These are phyloP conservation scores for Marchantia polymorpha DNA, from an alignment of 225 moss, liverwort and hornwort species.

Conservation along the genomic window DNA sequence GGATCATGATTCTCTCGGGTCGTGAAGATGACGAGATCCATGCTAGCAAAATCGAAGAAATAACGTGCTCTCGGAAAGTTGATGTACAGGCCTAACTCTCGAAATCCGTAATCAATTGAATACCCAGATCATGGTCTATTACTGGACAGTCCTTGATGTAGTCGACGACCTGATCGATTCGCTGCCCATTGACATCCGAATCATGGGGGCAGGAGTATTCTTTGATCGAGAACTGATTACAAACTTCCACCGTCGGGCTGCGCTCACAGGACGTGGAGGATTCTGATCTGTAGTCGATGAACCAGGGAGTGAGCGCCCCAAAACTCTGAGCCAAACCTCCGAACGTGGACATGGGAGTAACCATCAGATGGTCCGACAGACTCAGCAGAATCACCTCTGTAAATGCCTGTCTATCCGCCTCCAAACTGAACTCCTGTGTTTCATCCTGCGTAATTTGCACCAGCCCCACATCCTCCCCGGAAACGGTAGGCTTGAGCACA, in stretches of 20 bases:
- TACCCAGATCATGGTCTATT: slow-evolving; percentile 39
- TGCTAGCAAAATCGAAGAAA: too few species aligned
- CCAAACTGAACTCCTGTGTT: slow-evolving; percentile 44
- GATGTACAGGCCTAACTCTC: slow-evolving; percentile 4
- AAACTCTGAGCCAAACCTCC: slow-evolving; percentile 72
- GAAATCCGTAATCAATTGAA: slow-evolving; percentile 32
- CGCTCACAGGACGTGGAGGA: slow-evolving; percentile 41
- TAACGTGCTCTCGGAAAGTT: too few species aligned
- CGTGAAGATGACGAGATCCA: too few species aligned
- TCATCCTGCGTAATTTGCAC: slow-evolving; percentile 51
- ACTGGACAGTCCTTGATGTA: slow-evolving; percentile 46
- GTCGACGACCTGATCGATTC: slow-evolving; percentile 37
- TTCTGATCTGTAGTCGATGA: slow-evolving; percentile 49
- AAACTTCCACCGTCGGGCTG: slow-evolving; percentile 54
- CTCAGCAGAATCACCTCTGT: slow-evolving; percentile 65
- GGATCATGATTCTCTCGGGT: too few species aligned
- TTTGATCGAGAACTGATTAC: slow-evolving; percentile 46
- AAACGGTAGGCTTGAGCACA: slow-evolving; percentile 36
- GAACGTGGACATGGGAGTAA: slow-evolving; percentile 73
- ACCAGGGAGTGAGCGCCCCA: slow-evolving; percentile 64
- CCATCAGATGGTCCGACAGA: slow-evolving; percentile 57
- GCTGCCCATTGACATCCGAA: slow-evolving; percentile 29
- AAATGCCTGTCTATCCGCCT: slow-evolving; percentile 62
- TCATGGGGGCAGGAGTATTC: slow-evolving; percentile 48
- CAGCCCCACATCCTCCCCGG: slow-evolving; percentile 44